Evolutionary conservation across 2,329 filamentous ascomycete genomes (phyloP).

Genomic region (Colletotrichum zoysiae): DNA sequence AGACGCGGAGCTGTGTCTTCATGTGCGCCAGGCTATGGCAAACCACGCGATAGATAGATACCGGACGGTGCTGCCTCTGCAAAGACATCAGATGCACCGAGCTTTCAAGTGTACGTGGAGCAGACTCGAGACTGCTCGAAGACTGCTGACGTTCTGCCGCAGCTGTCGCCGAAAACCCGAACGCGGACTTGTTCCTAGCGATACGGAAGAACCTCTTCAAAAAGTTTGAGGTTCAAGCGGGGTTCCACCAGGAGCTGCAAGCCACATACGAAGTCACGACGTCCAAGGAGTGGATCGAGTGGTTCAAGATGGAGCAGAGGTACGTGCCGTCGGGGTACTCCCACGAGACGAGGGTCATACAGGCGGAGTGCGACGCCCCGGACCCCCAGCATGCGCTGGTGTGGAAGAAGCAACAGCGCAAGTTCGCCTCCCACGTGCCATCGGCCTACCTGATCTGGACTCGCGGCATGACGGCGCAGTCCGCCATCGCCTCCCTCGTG

Average conservation of each 20-base stretch:
- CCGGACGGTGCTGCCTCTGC: slow-evolving; percentile 37
- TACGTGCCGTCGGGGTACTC: slow-evolving; percentile 45
- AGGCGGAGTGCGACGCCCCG: slow-evolving; percentile 48
- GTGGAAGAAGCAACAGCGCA: slow-evolving; percentile 45
- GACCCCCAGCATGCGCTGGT: slow-evolving; percentile 47
- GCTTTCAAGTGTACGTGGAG: slow-evolving; percentile 20
- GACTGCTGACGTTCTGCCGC: slow-evolving; percentile 11
- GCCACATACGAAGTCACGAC: slow-evolving; percentile 47
- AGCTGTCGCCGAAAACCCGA: slow-evolving; percentile 33
- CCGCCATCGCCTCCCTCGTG: slow-evolving; percentile 45
- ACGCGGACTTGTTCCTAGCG: slow-evolving; percentile 37
- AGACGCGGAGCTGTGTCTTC: slow-evolving; percentile 41
- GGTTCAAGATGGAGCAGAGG: slow-evolving; percentile 46
- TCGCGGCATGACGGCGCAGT: slow-evolving; percentile 47
- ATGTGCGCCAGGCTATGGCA: slow-evolving; percentile 38
- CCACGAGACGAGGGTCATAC: slow-evolving; percentile 43
- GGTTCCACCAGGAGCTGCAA: slow-evolving; percentile 46
- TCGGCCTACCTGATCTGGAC: slow-evolving; percentile 47
- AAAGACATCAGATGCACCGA: slow-evolving; percentile 33
- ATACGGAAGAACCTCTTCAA: slow-evolving; percentile 45
- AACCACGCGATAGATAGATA: slow-evolving; percentile 41
- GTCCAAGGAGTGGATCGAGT: slow-evolving; percentile 45
- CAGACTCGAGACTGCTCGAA: background rate
- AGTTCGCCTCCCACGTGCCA: slow-evolving; percentile 42
- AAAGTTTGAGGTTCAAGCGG: slow-evolving; percentile 44